Base-by-base conservation (phyloP, 257 asterid genomes). In the Leptodermis oblonga region DNA sequence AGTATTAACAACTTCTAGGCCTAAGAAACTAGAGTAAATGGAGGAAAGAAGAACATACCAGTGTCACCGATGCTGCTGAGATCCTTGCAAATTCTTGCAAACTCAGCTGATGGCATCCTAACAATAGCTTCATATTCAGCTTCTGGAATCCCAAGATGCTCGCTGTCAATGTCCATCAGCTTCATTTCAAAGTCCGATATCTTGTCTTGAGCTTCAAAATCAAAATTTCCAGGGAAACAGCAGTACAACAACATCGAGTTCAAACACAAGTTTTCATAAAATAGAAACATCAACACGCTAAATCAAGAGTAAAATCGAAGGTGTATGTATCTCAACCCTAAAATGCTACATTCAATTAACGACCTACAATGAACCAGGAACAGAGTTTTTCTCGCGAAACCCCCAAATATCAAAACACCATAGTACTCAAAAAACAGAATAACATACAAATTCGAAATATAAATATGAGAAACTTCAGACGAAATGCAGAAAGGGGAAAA, bases 91-190 rank as follows among this genome's bases (percentile, higher is more conserved):
- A 81, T 81, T 31, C 80, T 67, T 30, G 74, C 76, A 65, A 81
- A 81, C 71, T 77, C 85, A 5, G 82, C 70, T 4, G 85, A 81
- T 31, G 85, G 85, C 85, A 81, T 77, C 63, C 82, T 69, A 1
- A 77, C 75, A 52, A 81, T 80, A 14, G 82, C 78, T 26, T 80
- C 77, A 14, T 73, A 80, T 37, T 77, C 84, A 8, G 84, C 71
- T 62, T 74, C 84, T 37, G 84, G 82, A 53, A 80, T 80, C 70
- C 84, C 84, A 70, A 80, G 84, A 62, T 77, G 84, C 65, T 80
- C 82, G 46, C 82, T 80, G 25, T 80, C 82, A n/a, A 80, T 76
- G 62, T 74, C 82, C 84, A 80, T 80, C 9, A 80, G 52, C 76
- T 77, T 80, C 84, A 80, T 80, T 60, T 80, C 84, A 68, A 80